Percentiles rank a stretch among this genome's conserved stretches.
Evolutionary conservation across 2,329 filamentous ascomycete species (phyloP).

Genomic region (Aspergillus awamori): DNA sequence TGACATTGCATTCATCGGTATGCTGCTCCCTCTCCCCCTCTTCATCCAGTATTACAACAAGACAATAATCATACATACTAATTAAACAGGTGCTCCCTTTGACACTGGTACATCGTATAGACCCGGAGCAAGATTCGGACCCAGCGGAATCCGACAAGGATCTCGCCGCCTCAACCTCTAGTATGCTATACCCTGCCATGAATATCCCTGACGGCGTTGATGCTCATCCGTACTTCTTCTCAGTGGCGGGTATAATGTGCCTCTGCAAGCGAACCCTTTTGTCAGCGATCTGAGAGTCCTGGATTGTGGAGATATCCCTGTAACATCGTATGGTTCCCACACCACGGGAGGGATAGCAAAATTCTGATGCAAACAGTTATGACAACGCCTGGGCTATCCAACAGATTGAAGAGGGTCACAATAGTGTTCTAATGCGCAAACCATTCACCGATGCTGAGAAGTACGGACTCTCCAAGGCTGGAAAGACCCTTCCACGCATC

Average conservation of each 20-base stretch:
- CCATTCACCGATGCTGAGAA: constrained; percentile 70
- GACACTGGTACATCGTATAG: constrained; percentile 85
- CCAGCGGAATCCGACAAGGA: constrained; percentile 82
- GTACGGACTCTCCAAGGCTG: constrained; percentile 68
- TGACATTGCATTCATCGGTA: constrained; percentile 83
- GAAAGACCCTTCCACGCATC: constrained; percentile 75
- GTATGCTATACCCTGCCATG: constrained; percentile 58
- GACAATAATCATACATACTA: background rate
- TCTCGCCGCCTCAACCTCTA: constrained; percentile 84
- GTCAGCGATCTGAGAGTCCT: constrained; percentile 77
- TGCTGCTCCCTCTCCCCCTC: too few relatives aligned
- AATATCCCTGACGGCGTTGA: constrained; percentile 20
- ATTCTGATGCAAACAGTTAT: constrained; percentile 55
- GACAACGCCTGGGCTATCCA: constrained; percentile 80
- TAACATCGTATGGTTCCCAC: constrained; percentile 67
- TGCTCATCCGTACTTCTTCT: constrained; percentile 52
- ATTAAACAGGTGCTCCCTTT: constrained; percentile 70
- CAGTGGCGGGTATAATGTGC: constrained; percentile 86
- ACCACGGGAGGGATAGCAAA: too few relatives aligned
- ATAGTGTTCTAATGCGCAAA: constrained; percentile 69
- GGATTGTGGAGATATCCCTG: constrained; percentile 82
- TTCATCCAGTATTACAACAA: too few relatives aligned
- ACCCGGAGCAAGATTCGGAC: constrained; percentile 81
- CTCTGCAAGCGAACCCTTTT: constrained; percentile 77
- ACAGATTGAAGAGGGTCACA: constrained; percentile 85